Evolutionary conservation across 495 filamentous ascomycete species (phyloP), one percentile per base, ranked within the genome.

Genomic region (Staphylotrichum tortipilum): DNA sequence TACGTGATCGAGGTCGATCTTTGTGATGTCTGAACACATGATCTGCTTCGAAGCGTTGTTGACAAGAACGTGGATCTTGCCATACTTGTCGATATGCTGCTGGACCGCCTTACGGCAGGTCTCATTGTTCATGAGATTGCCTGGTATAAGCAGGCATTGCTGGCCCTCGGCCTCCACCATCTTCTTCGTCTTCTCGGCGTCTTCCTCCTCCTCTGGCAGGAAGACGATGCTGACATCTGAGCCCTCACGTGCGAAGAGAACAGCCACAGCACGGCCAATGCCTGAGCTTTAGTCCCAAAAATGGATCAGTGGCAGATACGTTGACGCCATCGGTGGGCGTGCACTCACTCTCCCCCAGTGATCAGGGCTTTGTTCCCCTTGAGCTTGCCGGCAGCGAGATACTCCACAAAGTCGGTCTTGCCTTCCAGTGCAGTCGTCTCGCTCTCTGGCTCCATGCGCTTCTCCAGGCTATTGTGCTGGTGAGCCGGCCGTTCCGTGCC

Each of bases 31-130:
- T 11, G 67, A 57, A 58, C 69, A 77, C 57, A 75, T 69, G 19
- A 70, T 65, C 59, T 82, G 78, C 54, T 73, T 76, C 1, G 75
- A 72, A 7, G 79, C 81, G 55, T 83, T 84, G 60, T 84, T 84
- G 52, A 81, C 74, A 7, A 82, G 68, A 8, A 82, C 68, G 50
- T 82, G 73, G 57, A 84, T 55, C 7, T 50, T 55, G 28, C 76
- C 69, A 40, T 64, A 74, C 28, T 63, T 61, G 41, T 73, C 62
- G n/a, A 79, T 64, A 53, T 81, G 77, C 50, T 68, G 51, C 15
- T 80, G 68, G 23, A 82, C 68, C 10, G 72, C 72, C 24, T 69
- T 61, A 11, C 63, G 58, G 54, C 77, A 79, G 15, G 63, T 68
- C 11, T 69, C 53, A 9, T 65, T 57, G 38, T 78, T 64, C 52